Base-by-base conservation (phyloP, 495 filamentous ascomycete genomes). In the Immersiella caudata region DNA sequence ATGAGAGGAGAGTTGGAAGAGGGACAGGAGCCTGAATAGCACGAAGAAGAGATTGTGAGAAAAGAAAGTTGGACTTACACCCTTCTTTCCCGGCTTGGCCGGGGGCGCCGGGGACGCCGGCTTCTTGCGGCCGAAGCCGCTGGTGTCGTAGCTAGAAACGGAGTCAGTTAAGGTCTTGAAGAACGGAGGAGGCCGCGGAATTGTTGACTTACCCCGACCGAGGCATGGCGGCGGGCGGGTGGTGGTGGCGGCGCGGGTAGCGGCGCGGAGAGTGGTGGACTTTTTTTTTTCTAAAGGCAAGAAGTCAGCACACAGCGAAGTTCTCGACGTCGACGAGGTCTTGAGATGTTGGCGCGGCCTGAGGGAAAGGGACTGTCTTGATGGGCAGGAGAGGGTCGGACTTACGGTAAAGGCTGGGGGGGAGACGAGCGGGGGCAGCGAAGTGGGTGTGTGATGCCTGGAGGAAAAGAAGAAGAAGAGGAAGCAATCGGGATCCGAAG, bases 131-230 rank as follows among this genome's bases (percentile, higher is more conserved):
- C 52, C 52, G 18, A 69, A 61, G 36, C 54, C 54, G 36, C 67
- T 62, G 6, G 59, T 73, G 11, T 73, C 71, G 62, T 73, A 73
- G 6, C 71, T 68, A 7, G 65, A 60, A 7, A 18, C 52, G 46
- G 68, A 73, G 68, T 14, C 0, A 8, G 40, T 12, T 3, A 54
- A n/a, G 46, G 22, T 12, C 29, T 4, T 2, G 40, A 18, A 46
- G 11, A 12, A 46, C 2, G 11, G 5, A 46, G 9, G 40, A 46
- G 40, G 2, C 12, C 11, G 40, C 11, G 40, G 40, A 46, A 46
- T 5, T 36, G 5, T 12, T 5, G 33, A 36, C 40, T 46, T 46
- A 46, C 40, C 40, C 40, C 40, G 40, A 46, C 2, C 40, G 40
- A 4, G 40, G 40, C 40, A 46, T 46, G 4, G 40, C 40, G 40